These are phyloP conservation scores for Monilinia fructigena DNA, from an alignment of 2,329 filamentous ascomycete species.

Conservation along the genomic window DNA sequence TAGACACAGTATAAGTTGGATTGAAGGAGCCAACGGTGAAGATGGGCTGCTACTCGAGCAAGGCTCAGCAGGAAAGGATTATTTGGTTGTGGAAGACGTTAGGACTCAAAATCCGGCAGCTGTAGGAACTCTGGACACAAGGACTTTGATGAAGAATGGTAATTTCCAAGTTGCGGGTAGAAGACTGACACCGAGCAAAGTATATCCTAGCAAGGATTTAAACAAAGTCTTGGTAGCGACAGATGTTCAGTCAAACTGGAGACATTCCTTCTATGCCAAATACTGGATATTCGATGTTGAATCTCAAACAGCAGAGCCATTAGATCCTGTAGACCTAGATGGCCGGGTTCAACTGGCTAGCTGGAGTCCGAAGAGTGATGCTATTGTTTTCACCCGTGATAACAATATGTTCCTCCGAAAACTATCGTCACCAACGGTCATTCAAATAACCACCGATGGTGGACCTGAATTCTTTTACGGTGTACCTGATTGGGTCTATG, in stretches of 20 bases:
- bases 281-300: slow-evolving; percentile 94
- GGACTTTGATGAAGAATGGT: slow-evolving; percentile 71
- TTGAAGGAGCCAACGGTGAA: slow-evolving; percentile 68
- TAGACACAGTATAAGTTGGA: slow-evolving; percentile 71
- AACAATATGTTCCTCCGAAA: slow-evolving; percentile 88
- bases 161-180: slow-evolving; percentile 60
- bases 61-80: slow-evolving; percentile 61
- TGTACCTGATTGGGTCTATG: slow-evolving; percentile 96
- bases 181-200: slow-evolving; percentile 56
- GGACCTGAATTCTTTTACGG: slow-evolving; percentile 90
- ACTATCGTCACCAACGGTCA: slow-evolving; percentile 44
- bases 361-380: slow-evolving; percentile 86
- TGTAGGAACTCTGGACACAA: slow-evolving; percentile 50
- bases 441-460: slow-evolving; percentile 80
- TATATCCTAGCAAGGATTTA: slow-evolving; percentile 78
- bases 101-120: slow-evolving; percentile 51
- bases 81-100: slow-evolving; percentile 84
- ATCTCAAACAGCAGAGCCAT: slow-evolving; percentile 71
- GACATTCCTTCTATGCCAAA: slow-evolving; percentile 79
- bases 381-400: slow-evolving; percentile 81
- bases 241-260: slow-evolving; percentile 73
- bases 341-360: slow-evolving; percentile 76
- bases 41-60: slow-evolving; percentile 84
- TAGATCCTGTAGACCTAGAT: slow-evolving; percentile 67
- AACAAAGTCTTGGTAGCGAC: slow-evolving; percentile 84